These are phyloP conservation scores for Penicillium malachiteum DNA, from an alignment of 495 filamentous ascomycete genomes.

Conservation along the genomic window DNA sequence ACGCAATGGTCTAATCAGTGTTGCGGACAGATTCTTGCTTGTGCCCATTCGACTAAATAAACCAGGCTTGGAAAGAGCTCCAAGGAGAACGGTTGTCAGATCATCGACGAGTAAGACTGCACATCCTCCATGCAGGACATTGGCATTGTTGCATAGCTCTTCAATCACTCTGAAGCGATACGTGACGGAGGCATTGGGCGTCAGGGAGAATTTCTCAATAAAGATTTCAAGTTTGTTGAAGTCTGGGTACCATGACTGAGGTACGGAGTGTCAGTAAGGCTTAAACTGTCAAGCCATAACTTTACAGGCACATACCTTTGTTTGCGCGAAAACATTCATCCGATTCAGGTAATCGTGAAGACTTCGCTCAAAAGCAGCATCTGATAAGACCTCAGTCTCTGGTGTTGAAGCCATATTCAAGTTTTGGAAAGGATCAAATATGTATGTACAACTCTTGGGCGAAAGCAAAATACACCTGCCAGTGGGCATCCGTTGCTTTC, in stretches of 20 bases:
- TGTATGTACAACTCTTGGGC: no score
- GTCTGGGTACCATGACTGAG: background rate
- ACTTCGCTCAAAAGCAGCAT: no score
- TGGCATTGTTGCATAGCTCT: background rate
- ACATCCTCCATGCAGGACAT: constrained; percentile 2
- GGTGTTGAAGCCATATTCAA: no score
- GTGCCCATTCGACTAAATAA: background rate
- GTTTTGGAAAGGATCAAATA: no score
- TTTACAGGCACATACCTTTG: no score
- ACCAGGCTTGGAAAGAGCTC: constrained; percentile 1
- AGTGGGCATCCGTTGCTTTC: no score
- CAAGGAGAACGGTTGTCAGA: constrained; percentile 3
- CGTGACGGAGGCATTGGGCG: background rate
- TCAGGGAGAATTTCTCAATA: background rate
- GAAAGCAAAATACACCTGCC: no score
- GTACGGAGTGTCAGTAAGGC: background rate
- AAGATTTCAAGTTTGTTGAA: background rate
- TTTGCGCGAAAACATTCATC: no score
- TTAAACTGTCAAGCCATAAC: no score
- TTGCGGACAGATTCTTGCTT: background rate
- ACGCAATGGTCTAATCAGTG: background rate
- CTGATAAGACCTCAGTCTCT: no score
- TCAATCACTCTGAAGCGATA: constrained; percentile 3
- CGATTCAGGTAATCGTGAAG: no score
- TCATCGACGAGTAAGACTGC: constrained; percentile 1